Conservation (phyloP, 371 early-diverging fungal species). For the Thermomucor indicae-seudaticae region DNA sequence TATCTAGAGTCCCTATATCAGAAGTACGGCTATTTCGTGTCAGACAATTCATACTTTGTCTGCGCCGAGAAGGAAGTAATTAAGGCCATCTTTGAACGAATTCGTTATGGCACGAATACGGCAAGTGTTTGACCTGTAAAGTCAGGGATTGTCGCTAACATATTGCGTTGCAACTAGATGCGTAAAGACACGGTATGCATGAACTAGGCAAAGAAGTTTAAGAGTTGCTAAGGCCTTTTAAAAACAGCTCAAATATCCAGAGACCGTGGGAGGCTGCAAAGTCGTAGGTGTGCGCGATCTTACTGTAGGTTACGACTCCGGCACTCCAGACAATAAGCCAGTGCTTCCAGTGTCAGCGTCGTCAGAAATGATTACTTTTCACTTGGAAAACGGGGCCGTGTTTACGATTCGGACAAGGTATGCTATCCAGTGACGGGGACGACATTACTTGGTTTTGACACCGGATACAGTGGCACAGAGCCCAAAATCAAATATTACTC, state of each 20-base stretch:
- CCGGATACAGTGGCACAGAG: slow-evolving; percentile 74
- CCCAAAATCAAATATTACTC: slow-evolving; percentile 96
- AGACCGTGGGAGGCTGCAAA: slow-evolving; percentile 60
- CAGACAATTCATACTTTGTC: slow-evolving; percentile 86
- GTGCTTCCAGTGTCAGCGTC: slow-evolving; percentile 73
- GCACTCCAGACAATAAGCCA: slow-evolving; percentile 59
- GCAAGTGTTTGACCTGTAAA: slow-evolving; percentile 8
- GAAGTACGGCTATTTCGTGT: slow-evolving; percentile 84
- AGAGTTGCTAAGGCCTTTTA: background rate
- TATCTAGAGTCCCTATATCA: slow-evolving; percentile 73
- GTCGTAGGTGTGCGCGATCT: slow-evolving; percentile 81
- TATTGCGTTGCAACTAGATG: background rate
- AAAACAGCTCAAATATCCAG: slow-evolving; percentile 65
- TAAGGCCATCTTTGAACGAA: slow-evolving; percentile 67
- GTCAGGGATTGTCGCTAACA: background rate
- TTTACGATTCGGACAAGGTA: slow-evolving; percentile 75
- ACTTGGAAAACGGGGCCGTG: slow-evolving; percentile 66
- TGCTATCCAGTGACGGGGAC: background rate
- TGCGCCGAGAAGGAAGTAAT: slow-evolving; percentile 76
- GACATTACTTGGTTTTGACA: background rate
- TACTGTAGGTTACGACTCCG: slow-evolving; percentile 85
- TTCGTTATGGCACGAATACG: slow-evolving; percentile 67
- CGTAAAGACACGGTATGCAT: too few relatives aligned
- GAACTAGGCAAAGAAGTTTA: too few relatives aligned
- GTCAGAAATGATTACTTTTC: slow-evolving; percentile 93